Percentiles rank a stretch among this genome's conserved stretches.
These are phyloP conservation scores for Megacollybia marginata DNA, from an alignment of 768 basidiomycete genomes.

Conservation along the genomic window DNA sequence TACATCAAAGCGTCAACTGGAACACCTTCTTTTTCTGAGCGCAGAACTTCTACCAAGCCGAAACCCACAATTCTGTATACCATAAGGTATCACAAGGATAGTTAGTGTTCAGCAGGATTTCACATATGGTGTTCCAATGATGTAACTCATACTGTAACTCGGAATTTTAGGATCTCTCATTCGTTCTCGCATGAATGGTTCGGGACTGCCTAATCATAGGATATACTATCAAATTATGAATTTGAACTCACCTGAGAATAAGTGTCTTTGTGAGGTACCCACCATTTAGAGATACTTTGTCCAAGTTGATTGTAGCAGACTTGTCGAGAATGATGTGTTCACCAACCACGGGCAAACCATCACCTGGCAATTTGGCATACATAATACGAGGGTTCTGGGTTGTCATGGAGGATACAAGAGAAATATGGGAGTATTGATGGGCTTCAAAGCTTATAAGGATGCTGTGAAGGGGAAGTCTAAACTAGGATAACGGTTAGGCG, in stretches of 20 bases:
- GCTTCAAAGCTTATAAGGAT: too few species aligned
- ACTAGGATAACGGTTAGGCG: too few species aligned
- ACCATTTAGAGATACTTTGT: constrained; percentile 22
- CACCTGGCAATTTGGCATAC: constrained; percentile 7
- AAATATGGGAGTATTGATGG: not conserved
- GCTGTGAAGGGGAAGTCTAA: too few species aligned
- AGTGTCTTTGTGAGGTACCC: constrained; percentile 30
- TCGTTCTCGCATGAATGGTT: constrained; percentile 17
- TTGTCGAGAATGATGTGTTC: constrained; percentile 23
- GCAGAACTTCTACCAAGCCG: constrained; percentile 24
- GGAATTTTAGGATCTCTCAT: constrained; percentile 4
- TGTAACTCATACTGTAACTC: constrained; percentile 11
- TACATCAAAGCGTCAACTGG: constrained; percentile 23
- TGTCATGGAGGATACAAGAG: not conserved
- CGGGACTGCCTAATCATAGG: constrained; percentile 9
- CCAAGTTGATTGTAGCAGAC: constrained; percentile 27
- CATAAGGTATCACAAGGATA: not conserved
- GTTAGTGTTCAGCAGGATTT: not conserved
- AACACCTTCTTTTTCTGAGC: constrained; percentile 21
- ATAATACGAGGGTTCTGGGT: constrained; percentile 12
- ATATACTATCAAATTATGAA: not conserved
- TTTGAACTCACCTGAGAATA: constrained; percentile 19
- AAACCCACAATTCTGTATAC: constrained; percentile 9
- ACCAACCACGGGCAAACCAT: constrained; percentile 12
- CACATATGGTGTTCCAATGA: constrained; percentile 12